A percentile compares a stretch with the other conserved stretches of the same genome.
phyloP scores from a whole-genome alignment of 768 basidiomycete species.

The Cyclocybe aegerita region DNA sequence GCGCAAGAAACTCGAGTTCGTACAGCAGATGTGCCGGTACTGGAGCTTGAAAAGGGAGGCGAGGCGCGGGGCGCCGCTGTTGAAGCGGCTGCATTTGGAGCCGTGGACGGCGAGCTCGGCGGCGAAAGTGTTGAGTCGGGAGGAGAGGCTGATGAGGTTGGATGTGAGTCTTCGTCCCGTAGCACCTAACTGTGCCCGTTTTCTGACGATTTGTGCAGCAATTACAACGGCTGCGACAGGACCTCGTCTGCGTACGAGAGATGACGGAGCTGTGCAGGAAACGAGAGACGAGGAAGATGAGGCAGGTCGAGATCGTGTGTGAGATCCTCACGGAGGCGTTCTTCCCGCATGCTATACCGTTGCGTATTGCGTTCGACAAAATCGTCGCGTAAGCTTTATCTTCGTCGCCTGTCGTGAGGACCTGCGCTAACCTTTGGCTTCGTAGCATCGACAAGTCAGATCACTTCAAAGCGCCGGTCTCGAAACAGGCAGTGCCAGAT shows the following conservation, averaged over 20 bases:
- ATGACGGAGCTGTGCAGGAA: conserved; percentile 68
- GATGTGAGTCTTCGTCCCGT: conserved; percentile 49
- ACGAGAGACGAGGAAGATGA: conserved; percentile 80
- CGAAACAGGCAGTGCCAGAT: conserved; percentile 76
- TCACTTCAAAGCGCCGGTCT: conserved; percentile 83
- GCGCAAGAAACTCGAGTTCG: conserved; percentile 74
- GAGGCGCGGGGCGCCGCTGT: conserved; percentile 86
- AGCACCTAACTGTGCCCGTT: neutral
- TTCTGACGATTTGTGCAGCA: conserved; percentile 26
- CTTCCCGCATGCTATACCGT: conserved; percentile 60
- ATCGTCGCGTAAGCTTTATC: conserved; percentile 59
- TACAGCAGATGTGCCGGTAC: conserved; percentile 80
- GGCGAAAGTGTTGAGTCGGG: conserved; percentile 67
- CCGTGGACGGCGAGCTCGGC: conserved; percentile 90
- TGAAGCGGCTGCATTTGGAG: conserved; percentile 93
- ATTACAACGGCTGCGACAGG: conserved; percentile 65
- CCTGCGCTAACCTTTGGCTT: neutral
- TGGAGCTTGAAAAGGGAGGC: conserved; percentile 98
- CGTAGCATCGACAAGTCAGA: conserved; percentile 69
- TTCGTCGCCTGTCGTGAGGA: neutral
- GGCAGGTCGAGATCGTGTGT: conserved; percentile 65
- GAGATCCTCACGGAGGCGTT: conserved; percentile 61
- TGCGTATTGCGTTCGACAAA: conserved; percentile 67
- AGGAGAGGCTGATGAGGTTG: conserved; percentile 80
- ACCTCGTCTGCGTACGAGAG: conserved; percentile 71